Base-by-base conservation (phyloP, 2,329 filamentous ascomycete genomes). In the Escovopsis weberi region DNA sequence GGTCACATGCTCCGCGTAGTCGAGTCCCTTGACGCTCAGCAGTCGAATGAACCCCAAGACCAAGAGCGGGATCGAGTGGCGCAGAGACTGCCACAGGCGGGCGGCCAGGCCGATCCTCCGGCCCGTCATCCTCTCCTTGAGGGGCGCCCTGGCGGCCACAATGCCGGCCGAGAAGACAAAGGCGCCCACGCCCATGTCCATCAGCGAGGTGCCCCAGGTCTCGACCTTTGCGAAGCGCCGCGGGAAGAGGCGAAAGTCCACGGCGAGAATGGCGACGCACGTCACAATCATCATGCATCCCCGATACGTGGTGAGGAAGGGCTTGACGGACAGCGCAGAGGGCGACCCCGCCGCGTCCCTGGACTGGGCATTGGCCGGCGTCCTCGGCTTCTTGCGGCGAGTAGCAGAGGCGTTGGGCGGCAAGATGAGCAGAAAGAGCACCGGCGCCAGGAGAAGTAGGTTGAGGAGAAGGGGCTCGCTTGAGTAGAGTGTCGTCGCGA, bases 171-270 rank as follows among this genome's bases (percentile, higher is more conserved):
- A 87, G 63, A 94, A 98, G 53, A 98, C 91, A 64, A 98, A 98
- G 11, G 88, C 94, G 26, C 91, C 91, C 39, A 98, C 91, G 39
- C 91, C 91, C 54, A 96, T 71, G 59, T 98, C 91, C 91, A 98
- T 98, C 47, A 98, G 67, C n/a, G 89, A 96, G 1, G 89, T 95
- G 43, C 91, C 91, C 86, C 91, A 98, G n/a, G 85, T 95, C 63
- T 98, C 91, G 2, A 94, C 91, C 66, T 98, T 98, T 44, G 87
- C 91, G 59, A 96, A 96, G 30, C 91, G 81, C 26, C 91, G 78
- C 2, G 91, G 91, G 55, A 98, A 98, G 45, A 95, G 70, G 15
- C 73, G 78, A 59, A 98, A 98, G 62, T 98, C 91, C 41, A 98
- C 91, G 12, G 91, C 91, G n/a, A 98, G 73, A 51, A 98, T 96